A percentile compares a stretch with the other conserved stretches of the same genome.
phyloP scores from a whole-genome alignment of 306 rosid genomes.

The Dalbergia cultrata region DNA sequence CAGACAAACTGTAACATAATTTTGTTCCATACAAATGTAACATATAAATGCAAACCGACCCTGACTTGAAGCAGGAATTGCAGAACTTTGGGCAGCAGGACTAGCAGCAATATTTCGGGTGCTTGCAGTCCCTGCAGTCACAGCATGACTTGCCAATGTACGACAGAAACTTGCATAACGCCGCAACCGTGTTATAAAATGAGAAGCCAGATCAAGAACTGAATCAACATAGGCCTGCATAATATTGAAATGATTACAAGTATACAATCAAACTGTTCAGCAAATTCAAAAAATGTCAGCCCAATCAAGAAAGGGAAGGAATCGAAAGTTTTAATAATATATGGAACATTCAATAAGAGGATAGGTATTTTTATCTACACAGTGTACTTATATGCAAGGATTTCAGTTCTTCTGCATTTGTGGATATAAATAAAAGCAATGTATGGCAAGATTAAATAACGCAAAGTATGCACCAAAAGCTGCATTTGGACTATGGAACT shows the following conservation, averaged over 20 bases:
- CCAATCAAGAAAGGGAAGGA: conserved; percentile 12
- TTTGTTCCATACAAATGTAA: not conserved
- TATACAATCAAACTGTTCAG: conserved; percentile 19
- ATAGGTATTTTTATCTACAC: conserved; percentile 10
- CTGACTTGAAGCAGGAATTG: conserved; percentile 83
- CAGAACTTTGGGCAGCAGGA: conserved; percentile 82
- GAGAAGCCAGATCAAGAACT: conserved; percentile 98
- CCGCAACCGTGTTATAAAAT: conserved; percentile 93
- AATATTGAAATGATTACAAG: conserved; percentile 37
- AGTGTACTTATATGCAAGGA: conserved; percentile 1
- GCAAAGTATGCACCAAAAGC: not conserved
- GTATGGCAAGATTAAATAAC: not conserved
- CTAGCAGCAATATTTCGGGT: conserved; percentile 87
- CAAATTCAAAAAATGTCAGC: conserved; percentile 29
- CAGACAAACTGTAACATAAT: conserved; percentile 14
- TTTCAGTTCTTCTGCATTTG: conserved; percentile 1
- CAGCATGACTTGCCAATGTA: conserved; percentile 94
- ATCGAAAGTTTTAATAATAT: conserved; percentile 1
- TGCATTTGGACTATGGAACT: not conserved
- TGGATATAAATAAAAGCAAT: conserved; percentile 5
- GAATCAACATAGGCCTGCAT: conserved; percentile 97
- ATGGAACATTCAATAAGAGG: conserved; percentile 1
- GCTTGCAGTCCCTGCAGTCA: conserved; percentile 84
- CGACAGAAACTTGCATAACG: conserved; percentile 96
- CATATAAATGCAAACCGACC: conserved; percentile 58